A percentile compares a stretch with the other conserved stretches of the same genome.
phyloP scores from a whole-genome alignment of 352 stramenopile species.

The Phytopythium kandeliae region DNA sequence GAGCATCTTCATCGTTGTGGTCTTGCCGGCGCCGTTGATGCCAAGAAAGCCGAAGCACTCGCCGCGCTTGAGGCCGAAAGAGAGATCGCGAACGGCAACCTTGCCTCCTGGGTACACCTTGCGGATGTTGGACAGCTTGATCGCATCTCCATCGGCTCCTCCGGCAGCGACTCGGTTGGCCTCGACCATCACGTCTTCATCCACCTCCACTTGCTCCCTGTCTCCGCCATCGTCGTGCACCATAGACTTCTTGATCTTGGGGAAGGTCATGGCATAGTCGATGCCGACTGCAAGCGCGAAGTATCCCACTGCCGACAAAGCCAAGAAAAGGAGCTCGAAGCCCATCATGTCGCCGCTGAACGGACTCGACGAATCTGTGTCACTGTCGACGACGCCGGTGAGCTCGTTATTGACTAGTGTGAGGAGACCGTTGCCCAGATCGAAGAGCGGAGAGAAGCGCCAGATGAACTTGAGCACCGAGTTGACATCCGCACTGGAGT shows the following conservation, averaged over 20 bases:
- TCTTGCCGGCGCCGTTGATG: conserved; percentile 94
- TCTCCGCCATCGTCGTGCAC: conserved; percentile 30
- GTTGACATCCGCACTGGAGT: conserved; percentile 20
- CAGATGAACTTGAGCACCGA: conserved; percentile 51
- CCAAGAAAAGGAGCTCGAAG: conserved; percentile 46
- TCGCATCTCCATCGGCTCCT: conserved; percentile 8
- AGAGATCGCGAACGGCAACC: conserved; percentile 62
- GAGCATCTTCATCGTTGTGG: conserved; percentile 93
- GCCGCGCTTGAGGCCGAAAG: conserved; percentile 66
- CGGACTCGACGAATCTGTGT: conserved; percentile 12
- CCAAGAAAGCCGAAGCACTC: conserved; percentile 93
- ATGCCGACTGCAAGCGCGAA: conserved; percentile 35
- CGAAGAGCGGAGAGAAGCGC: conserved; percentile 54
- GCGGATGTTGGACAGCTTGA: conserved; percentile 45
- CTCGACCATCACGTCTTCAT: conserved; percentile 36
- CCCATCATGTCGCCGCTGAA: conserved; percentile 45
- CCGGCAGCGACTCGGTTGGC: conserved; percentile 18
- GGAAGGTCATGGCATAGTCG: conserved; percentile 59
- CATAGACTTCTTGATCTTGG: conserved; percentile 37
- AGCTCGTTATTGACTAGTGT: conserved; percentile 27
- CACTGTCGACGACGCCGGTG: conserved; percentile 1
- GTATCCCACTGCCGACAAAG: conserved; percentile 32
- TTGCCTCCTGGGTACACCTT: conserved; percentile 84
- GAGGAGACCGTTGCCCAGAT: conserved; percentile 40
- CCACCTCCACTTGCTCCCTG: conserved; percentile 28